These are phyloP conservation scores for Cladophialophora immunda DNA, from an alignment of 2,329 filamentous ascomycete genomes.

Conservation along the genomic window DNA sequence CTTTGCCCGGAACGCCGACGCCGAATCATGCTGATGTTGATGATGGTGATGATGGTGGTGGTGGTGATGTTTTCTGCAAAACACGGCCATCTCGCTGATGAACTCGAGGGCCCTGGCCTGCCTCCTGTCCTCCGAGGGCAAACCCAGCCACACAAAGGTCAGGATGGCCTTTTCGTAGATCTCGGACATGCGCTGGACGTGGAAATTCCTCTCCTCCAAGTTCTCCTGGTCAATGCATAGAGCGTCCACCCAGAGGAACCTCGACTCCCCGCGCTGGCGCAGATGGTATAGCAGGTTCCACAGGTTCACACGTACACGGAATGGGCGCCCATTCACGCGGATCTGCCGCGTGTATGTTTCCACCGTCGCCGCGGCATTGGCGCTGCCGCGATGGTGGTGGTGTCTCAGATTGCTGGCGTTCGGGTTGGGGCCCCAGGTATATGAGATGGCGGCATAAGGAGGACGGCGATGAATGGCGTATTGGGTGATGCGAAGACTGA, in stretches of 20 bases:
- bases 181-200: conserved; percentile 39
- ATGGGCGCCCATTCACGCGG: conserved; percentile 38
- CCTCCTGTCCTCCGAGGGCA: conserved; percentile 34
- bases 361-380: background rate
- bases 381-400: background rate
- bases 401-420: background rate
- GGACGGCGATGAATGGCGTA: conserved; percentile 37
- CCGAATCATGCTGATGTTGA: background rate
- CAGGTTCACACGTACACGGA: conserved; percentile 35
- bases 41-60: background rate
- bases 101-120: conserved; percentile 38
- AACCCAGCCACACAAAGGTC: conserved; percentile 43
- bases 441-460: conserved; percentile 38
- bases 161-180: conserved; percentile 37
- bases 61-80: conserved; percentile 6
- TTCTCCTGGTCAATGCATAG: conserved; percentile 41
- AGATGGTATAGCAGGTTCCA: conserved; percentile 38
- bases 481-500: conserved; percentile 39
- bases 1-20: conserved; percentile 5
- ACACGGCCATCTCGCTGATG: conserved; percentile 34
- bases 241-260: conserved; percentile 39
- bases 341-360: conserved; percentile 26
- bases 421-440: conserved; percentile 38
- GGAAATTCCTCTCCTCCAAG: conserved; percentile 39
- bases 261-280: conserved; percentile 33